Base-by-base conservation (phyloP, 2,329 filamentous ascomycete species). In the Elsinoe australis region DNA sequence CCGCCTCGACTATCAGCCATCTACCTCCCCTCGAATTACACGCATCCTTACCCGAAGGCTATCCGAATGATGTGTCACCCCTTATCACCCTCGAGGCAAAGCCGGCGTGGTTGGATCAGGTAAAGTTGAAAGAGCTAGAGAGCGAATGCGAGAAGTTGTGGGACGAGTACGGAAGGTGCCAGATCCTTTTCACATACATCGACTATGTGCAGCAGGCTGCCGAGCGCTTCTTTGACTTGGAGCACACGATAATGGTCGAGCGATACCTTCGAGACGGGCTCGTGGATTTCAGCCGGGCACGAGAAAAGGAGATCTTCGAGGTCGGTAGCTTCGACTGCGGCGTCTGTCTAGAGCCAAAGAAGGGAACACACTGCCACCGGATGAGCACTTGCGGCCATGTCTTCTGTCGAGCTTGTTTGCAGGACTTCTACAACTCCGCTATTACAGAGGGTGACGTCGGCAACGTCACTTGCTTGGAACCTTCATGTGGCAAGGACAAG, bases 271-370 rank as follows among this genome's bases (percentile, higher is more conserved):
- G 87, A 64, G 77, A 86, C 14, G 75, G 80, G 4, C 71, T 95
- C 10, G 65, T 95, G 34, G 84, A 88, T 55, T 87, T 85, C 58
- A 85, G 95, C 59, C 80, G 79, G 51, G 81, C 82, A 52, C 80
- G 84, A 5, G 84, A 83, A 59, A 78, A 79, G 48, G 78, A 79
- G 17, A 79, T 80, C 0, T 96, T 95, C 61, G 82, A 92, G 52
- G 80, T 79, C 55, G 84, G 83, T 57, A 94, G 87, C 0, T 95
- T 92, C 60, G 80, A 89, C 46, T 96, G 90, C 55, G 86, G 84
- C 1, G 76, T 96, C 39, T 95, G 89, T 61, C 67, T 95, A 38
- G 90, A 96, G 64, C 88, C 88, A 0, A 95, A 95, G 65, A 95
- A 94, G 63, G 92, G 92, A 1, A 67, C 71, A 0, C 76, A 72